A percentile compares a stretch with the other conserved stretches of the same genome.
These are phyloP conservation scores for Mallotus nudiflorus DNA, from an alignment of 345 rosid species.

Conservation along the genomic window DNA sequence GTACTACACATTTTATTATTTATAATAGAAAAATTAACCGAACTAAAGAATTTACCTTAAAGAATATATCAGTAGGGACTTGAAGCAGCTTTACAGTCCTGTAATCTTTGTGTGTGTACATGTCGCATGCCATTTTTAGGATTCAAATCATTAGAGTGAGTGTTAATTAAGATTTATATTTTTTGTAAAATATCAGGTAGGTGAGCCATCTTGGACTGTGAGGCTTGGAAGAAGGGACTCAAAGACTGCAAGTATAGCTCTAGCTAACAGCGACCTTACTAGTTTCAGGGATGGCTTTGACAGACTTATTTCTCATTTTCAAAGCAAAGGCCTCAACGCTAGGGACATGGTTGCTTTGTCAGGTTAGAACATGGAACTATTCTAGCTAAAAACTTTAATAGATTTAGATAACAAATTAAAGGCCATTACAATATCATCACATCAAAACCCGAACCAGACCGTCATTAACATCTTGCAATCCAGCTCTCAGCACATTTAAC, in stretches of 20 bases:
- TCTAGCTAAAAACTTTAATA: too few relatives aligned
- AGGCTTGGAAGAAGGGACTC: slow-evolving; percentile 13
- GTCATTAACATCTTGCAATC: slow-evolving; percentile 5
- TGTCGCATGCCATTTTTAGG: neutral
- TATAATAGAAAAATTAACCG: too few relatives aligned
- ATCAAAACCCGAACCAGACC: too few relatives aligned
- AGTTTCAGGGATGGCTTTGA: neutral
- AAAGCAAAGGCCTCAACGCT: neutral
- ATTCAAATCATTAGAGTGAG: neutral
- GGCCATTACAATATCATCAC: too few relatives aligned
- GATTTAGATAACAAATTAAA: too few relatives aligned
- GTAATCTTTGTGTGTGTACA: too few relatives aligned
- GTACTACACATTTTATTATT: too few relatives aligned
- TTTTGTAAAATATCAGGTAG: slow-evolving; percentile 30
- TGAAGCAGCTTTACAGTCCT: too few relatives aligned
- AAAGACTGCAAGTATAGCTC: neutral
- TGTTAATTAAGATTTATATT: too few relatives aligned
- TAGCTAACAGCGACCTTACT: neutral
- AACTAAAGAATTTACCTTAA: too few relatives aligned
- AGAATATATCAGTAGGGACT: too few relatives aligned
- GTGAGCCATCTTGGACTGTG: neutral
- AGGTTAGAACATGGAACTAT: neutral
- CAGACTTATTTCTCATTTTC: neutral
- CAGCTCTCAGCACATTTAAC: slow-evolving; percentile 32
- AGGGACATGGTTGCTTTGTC: slow-evolving; percentile 13